Conservation (phyloP, 495 filamentous ascomycete genomes). For the Trichoderma orchidacearum region DNA sequence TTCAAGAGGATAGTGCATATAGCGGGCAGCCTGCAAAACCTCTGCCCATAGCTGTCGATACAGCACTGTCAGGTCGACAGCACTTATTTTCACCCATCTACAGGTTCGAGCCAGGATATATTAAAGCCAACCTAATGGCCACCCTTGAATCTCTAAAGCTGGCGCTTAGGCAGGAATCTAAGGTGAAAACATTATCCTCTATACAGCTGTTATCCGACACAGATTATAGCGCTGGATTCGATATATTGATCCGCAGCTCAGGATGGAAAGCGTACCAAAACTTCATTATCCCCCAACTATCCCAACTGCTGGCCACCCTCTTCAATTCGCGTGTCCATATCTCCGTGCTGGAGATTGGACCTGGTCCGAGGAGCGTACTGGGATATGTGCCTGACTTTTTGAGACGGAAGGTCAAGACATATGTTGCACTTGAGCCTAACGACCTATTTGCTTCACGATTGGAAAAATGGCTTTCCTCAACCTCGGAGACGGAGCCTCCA, state of each 20-base stretch:
- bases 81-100: too few species aligned
- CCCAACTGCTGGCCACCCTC: slow-evolving; percentile 31
- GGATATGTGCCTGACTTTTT: slow-evolving; percentile 31
- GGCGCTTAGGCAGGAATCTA: slow-evolving; percentile 30
- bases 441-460: slow-evolving; percentile 31
- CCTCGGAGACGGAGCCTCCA: slow-evolving; percentile 21
- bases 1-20: too few species aligned
- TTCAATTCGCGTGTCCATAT: slow-evolving; percentile 31
- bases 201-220: slow-evolving; percentile 35
- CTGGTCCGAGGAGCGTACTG: slow-evolving; percentile 43
- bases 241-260: slow-evolving; percentile 28
- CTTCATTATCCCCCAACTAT: slow-evolving; percentile 46
- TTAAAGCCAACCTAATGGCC: slow-evolving; percentile 38
- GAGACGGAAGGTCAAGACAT: slow-evolving; percentile 33
- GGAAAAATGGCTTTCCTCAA: slow-evolving; percentile 33
- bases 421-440: slow-evolving; percentile 45
- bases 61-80: too few species aligned
- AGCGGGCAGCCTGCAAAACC: too few species aligned
- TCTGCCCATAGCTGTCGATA: too few species aligned
- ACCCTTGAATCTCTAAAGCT: slow-evolving; percentile 35
- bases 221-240: slow-evolving; percentile 40
- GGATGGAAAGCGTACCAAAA: slow-evolving; percentile 36
- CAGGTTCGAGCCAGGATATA: too few species aligned
- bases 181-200: too few species aligned
- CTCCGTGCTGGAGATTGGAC: slow-evolving; percentile 48